These are phyloP conservation scores for Podospora conica DNA, from an alignment of 495 filamentous ascomycete species.

Conservation along the genomic window DNA sequence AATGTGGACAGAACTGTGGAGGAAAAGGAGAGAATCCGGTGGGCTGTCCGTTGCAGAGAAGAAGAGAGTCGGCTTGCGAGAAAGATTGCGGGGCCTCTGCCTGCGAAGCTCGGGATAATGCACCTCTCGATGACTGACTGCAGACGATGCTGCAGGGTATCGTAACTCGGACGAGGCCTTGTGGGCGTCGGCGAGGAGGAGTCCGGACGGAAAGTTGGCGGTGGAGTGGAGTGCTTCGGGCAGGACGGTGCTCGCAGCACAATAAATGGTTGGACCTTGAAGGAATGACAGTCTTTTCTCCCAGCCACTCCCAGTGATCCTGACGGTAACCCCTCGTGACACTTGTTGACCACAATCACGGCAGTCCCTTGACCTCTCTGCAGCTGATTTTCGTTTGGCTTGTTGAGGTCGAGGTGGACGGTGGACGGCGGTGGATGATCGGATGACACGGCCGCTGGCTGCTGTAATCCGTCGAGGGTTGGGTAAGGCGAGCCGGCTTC, in stretches of 20 bases:
- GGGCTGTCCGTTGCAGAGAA: too few relatives aligned
- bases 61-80: neutral
- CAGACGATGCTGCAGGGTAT: neutral
- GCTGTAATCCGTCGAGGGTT: neutral
- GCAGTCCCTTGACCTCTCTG: neutral
- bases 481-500: neutral
- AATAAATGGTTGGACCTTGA: neutral
- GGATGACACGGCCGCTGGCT: neutral
- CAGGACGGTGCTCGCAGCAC: neutral
- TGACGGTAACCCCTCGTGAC: neutral
- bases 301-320: neutral
- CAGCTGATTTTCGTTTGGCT: too few relatives aligned
- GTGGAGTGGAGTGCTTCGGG: neutral
- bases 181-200: neutral
- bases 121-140: neutral
- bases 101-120: neutral
- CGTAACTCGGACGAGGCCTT: neutral
- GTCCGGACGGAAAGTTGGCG: neutral
- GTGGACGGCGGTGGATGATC: neutral
- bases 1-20: neutral
- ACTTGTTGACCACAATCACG: neutral
- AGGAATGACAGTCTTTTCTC: neutral
- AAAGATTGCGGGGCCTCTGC: neutral
- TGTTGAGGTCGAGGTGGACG: too few relatives aligned
- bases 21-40: neutral